Evolutionary conservation across 345 rosid species (phyloP).

Genomic region (Eucalyptus viminalis): DNA sequence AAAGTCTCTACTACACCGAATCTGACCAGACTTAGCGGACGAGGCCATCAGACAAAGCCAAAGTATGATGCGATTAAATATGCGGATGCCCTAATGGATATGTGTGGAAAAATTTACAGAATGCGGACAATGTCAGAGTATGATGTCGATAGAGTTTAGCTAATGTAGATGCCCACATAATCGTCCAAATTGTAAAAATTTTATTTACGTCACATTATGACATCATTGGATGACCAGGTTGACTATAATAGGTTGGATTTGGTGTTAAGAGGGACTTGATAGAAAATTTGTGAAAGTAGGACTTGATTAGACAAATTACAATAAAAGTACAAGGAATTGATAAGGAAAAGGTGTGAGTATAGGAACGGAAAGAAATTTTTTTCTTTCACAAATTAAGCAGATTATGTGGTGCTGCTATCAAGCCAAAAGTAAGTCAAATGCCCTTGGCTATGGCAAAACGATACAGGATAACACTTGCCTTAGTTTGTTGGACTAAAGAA

Average conservation of each 20-base stretch:
- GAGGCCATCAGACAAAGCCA: neutral
- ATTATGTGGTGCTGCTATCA: neutral
- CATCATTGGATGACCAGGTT: fast-evolving
- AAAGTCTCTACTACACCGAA: fast-evolving
- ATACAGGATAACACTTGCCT: neutral
- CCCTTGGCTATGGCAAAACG: neutral
- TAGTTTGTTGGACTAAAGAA: neutral
- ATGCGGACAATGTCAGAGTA: neutral
- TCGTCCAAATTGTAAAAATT: fast-evolving
- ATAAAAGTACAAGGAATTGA: neutral
- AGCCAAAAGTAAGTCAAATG: neutral
- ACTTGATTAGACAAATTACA: neutral
- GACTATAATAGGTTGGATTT: neutral
- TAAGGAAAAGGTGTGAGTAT: neutral
- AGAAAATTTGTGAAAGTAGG: neutral
- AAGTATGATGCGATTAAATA: neutral
- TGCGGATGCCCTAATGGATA: neutral
- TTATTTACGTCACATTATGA: neutral
- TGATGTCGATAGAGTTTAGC: neutral
- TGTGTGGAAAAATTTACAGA: neutral
- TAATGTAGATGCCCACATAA: neutral
- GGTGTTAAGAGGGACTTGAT: neutral
- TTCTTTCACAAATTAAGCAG: neutral
- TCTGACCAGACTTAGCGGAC: neutral
- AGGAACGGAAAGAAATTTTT: neutral